Evolutionary conservation across 2,329 filamentous ascomycete genomes (phyloP).

Genomic region (Aspergillus sp.): DNA sequence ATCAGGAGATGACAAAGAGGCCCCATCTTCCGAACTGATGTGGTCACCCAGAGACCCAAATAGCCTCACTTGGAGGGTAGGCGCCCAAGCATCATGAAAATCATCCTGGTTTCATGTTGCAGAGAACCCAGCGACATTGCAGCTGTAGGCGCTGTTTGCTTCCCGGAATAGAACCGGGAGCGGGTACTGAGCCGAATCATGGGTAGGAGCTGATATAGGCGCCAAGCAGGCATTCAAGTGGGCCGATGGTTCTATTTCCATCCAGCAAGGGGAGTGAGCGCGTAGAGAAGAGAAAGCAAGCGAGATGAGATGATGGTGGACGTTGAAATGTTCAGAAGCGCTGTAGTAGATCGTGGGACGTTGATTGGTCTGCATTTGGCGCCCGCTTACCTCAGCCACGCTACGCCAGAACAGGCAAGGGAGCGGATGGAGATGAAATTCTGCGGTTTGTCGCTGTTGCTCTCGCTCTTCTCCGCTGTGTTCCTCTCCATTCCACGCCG

Average conservation of each 20-base stretch:
- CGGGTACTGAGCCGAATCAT: conserved; percentile 21
- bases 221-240: not conserved
- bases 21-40: not conserved
- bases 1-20: conserved; percentile 1
- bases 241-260: not conserved
- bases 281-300: not conserved
- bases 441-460: conserved; percentile 24
- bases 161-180: conserved; percentile 24
- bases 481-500: conserved; percentile 16
- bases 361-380: conserved; percentile 23
- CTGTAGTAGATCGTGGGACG: conserved; percentile 17
- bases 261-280: not conserved
- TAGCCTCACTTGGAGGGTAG: not conserved
- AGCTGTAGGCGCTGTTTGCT: conserved; percentile 27
- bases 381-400: conserved; percentile 21
- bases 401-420: conserved; percentile 27
- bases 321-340: not conserved
- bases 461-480: conserved; percentile 9
- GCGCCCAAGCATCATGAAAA: conserved; percentile 12
- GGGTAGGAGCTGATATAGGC: conserved; percentile 4
- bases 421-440: conserved; percentile 29
- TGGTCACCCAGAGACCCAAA: not conserved
- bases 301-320: not conserved
- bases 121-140: conserved; percentile 16
- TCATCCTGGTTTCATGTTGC: conserved; percentile 15